Base-by-base conservation (phyloP, 1,284 basidiomycete species). In the Apiotrichum porosum region DNA sequence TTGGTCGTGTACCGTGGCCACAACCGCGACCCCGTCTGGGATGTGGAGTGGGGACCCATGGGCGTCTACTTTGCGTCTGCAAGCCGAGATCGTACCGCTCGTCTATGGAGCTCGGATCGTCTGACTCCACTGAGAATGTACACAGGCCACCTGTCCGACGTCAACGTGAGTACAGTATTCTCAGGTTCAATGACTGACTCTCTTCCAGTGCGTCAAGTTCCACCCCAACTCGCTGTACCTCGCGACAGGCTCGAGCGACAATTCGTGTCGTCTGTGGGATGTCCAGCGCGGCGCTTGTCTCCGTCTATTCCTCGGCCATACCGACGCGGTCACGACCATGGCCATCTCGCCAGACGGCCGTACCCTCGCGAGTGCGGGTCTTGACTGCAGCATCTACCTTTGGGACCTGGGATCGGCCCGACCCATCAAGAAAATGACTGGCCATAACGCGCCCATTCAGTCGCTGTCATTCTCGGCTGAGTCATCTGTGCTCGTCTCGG, bases 21-120 rank as follows among this genome's bases (percentile, higher is more conserved):
- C 66, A 65, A 62, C 3, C 86, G 94, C 67, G 93, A 95, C 69
- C 93, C 95, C 0, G 85, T 99, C 1, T 99, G 95, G 95, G 93
- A 97, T 61, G 90, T 95, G 9, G 85, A 97, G 68, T 99, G 95
- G 95, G 92, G 88, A 57, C 93, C 94, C 8, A 82, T 90, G 76
- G 94, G 95, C 6, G 84, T 94, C n/a, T 97, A 98, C 75, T 99
- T 99, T 72, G 94, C 94, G 1, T 94, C 90, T 12, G 92, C 83
- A 6, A 93, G 90, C 66, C 78, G 94, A 42, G 95, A 99, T 73
- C 79, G 89, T 54, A 97, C 95, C 2, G 95, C 95, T 0, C 80
- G 94, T 58, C 78, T 99, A 36, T 99, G 95, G 95, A 90, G 86
- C 26, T 93, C 93, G 3, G 95, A 99, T 68, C 79, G 92, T 45